These are phyloP conservation scores for Aphanocladium album DNA, from an alignment of 2,329 filamentous ascomycete genomes.

Conservation along the genomic window DNA sequence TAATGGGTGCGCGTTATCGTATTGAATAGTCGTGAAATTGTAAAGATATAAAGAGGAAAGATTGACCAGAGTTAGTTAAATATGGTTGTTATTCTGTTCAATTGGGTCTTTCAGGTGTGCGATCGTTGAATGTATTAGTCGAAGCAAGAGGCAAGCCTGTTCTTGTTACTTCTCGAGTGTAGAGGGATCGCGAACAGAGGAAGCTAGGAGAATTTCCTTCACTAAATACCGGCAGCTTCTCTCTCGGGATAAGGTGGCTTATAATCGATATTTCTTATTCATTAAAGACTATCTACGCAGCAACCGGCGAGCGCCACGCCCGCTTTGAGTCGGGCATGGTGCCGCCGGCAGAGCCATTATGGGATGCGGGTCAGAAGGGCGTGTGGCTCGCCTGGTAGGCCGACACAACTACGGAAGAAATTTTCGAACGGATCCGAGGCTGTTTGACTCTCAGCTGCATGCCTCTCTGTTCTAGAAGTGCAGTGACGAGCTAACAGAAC, in stretches of 20 bases:
- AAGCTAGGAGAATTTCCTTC: neutral
- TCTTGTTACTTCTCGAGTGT: neutral
- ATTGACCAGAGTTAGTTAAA: neutral
- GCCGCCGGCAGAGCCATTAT: neutral
- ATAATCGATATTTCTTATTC: neutral
- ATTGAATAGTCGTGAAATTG: neutral
- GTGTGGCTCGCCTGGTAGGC: neutral
- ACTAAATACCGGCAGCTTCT: neutral
- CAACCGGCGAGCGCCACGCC: neutral
- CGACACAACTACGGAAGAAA: neutral
- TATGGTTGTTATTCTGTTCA: neutral
- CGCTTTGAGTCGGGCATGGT: neutral
- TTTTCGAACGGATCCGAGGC: neutral
- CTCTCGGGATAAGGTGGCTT: neutral
- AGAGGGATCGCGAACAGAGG: neutral
- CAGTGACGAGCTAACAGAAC: neutral
- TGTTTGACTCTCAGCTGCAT: neutral
- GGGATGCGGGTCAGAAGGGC: neutral
- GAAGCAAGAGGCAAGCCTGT: neutral
- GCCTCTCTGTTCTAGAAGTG: neutral
- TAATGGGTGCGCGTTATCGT: neutral
- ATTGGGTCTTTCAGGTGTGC: neutral
- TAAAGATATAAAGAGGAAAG: neutral
- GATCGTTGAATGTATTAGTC: neutral
- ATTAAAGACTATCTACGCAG: neutral